phyloP scores from a whole-genome alignment of 2,329 filamentous ascomycete species.

The Calonectria crousiana region DNA sequence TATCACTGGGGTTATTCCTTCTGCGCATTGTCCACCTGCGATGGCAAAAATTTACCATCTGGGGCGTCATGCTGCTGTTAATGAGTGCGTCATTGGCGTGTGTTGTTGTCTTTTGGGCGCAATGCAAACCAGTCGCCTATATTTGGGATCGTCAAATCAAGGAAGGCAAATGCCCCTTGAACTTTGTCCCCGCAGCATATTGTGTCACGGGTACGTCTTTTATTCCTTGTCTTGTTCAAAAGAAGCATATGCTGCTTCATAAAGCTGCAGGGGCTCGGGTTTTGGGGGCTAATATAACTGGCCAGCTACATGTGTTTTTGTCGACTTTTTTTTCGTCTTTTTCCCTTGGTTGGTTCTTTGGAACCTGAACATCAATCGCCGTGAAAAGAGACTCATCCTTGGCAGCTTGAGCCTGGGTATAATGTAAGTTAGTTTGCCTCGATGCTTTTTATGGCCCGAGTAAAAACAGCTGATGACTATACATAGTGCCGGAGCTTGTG shows the following conservation, averaged over 20 bases:
- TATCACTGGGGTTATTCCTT: slow-evolving; percentile 51
- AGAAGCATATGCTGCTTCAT: background rate
- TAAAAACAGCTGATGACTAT: background rate
- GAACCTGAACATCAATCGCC: slow-evolving; percentile 54
- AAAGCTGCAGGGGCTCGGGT: too few relatives aligned
- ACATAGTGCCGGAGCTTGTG: slow-evolving; percentile 14
- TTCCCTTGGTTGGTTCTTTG: slow-evolving; percentile 57
- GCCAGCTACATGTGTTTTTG: slow-evolving; percentile 34
- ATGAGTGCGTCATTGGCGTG: slow-evolving; percentile 1
- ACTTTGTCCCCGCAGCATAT: slow-evolving; percentile 11
- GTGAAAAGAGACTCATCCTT: slow-evolving; percentile 55
- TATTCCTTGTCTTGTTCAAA: background rate
- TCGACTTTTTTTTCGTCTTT: slow-evolving; percentile 52
- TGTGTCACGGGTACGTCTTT: slow-evolving; percentile 15
- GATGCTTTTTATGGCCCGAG: too few relatives aligned
- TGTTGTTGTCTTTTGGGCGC: slow-evolving; percentile 13
- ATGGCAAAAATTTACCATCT: slow-evolving; percentile 50
- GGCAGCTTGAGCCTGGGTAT: slow-evolving; percentile 54
- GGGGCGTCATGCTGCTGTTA: slow-evolving; percentile 36
- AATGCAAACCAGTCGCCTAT: slow-evolving; percentile 21
- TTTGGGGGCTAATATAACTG: background rate
- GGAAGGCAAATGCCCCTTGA: slow-evolving; percentile 7
- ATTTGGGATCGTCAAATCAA: slow-evolving; percentile 11
- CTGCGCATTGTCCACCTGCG: slow-evolving; percentile 47
- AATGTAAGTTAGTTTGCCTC: slow-evolving; percentile 43